Percentiles rank a stretch among this genome's conserved stretches.
phyloP scores from a whole-genome alignment of 345 rosid genomes.

The Moricandia moricandioides region DNA sequence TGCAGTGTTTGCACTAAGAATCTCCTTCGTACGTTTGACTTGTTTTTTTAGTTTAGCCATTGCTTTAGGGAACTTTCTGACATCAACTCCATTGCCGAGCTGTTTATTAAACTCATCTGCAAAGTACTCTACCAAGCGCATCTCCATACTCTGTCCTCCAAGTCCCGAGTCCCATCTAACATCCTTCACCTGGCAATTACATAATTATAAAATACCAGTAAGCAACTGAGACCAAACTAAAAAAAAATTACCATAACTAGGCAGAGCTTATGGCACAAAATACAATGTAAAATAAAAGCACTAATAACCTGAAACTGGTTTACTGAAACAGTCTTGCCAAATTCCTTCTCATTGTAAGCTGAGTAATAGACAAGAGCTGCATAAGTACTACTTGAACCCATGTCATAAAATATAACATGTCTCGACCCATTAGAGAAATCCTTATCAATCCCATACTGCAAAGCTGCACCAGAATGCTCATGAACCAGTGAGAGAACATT shows the following conservation, averaged over 20 bases:
- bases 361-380: conserved; percentile 90
- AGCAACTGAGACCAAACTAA: conserved; percentile 1
- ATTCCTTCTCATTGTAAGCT: conserved; percentile 76
- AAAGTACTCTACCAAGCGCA: conserved; percentile 78
- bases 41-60: conserved; percentile 99
- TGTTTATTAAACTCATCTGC: conserved; percentile 96
- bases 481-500: conserved; percentile 76
- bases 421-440: conserved; percentile 85
- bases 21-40: conserved; percentile 97
- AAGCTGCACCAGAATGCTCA: conserved; percentile 95
- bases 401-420: conserved; percentile 89
- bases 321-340: conserved; percentile 77
- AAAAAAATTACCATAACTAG: background rate
- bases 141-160: conserved; percentile 93
- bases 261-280: background rate
- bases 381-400: conserved; percentile 91
- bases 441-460: conserved; percentile 98
- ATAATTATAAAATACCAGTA: background rate
- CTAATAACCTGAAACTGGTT: conserved; percentile 88
- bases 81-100: conserved; percentile 85
- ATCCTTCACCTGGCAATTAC: conserved; percentile 77
- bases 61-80: conserved; percentile 85
- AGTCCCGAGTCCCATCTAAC: conserved; percentile 95
- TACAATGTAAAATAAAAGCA: background rate
- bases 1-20: conserved; percentile 82